Conservation (phyloP, 2,329 filamentous ascomycete species). For the Aspergillus piperis region DNA sequence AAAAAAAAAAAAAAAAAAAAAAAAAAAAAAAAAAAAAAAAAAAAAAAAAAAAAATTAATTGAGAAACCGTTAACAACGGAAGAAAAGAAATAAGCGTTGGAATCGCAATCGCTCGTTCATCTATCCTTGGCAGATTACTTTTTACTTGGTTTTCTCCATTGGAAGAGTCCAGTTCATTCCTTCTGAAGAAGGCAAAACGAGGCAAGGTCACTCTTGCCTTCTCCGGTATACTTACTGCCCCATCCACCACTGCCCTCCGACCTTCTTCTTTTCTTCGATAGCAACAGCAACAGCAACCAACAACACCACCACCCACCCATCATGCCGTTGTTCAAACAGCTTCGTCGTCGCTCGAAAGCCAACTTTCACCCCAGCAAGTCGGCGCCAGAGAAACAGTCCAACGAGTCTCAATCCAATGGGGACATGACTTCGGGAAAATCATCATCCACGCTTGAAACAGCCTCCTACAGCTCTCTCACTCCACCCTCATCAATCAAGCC, state of each 20-base stretch:
- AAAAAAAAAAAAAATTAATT: not conserved
- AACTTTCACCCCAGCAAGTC: constrained; percentile 66
- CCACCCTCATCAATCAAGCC: constrained; percentile 71
- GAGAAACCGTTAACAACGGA: not conserved
- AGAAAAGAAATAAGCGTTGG: not conserved
- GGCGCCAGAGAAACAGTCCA: constrained; percentile 43
- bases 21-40: not conserved
- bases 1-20: not conserved
- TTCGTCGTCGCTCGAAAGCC: constrained; percentile 74
- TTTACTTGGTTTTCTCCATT: not conserved
- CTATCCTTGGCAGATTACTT: not conserved
- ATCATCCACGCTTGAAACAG: constrained; percentile 62
- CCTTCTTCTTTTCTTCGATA: not conserved
- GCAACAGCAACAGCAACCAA: not conserved
- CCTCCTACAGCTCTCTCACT: constrained; percentile 65
- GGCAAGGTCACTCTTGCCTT: constrained; percentile 13
- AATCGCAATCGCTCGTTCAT: constrained; percentile 4
- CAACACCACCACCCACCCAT: constrained; percentile 3
- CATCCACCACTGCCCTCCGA: not conserved
- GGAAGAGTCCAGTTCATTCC: not conserved
- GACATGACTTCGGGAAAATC: constrained; percentile 65
- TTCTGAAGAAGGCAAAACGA: constrained; percentile 2
- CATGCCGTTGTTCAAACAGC: constrained; percentile 70
- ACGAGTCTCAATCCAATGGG: constrained; percentile 45
- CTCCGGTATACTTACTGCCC: constrained; percentile 9